Evolutionary conservation across 2,329 filamentous ascomycete species (phyloP).

Genomic region (Exophiala phaeomuriformis): DNA sequence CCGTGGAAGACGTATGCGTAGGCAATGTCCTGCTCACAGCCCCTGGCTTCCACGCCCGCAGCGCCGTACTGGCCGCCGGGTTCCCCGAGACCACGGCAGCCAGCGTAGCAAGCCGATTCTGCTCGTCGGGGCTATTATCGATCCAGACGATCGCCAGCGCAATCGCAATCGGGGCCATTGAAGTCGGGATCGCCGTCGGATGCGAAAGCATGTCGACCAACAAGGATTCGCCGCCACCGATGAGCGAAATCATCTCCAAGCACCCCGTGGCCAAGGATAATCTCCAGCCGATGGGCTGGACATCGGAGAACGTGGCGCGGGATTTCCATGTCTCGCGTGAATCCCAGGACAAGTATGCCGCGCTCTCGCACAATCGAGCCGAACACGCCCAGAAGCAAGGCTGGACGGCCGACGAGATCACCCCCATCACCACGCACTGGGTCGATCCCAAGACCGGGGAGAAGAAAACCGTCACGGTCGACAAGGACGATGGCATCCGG

Average conservation of each 20-base stretch:
- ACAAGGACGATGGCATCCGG: constrained; percentile 79
- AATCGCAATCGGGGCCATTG: constrained; percentile 85
- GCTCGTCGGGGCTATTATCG: constrained; percentile 84
- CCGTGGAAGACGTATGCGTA: constrained; percentile 89
- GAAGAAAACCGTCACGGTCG: constrained; percentile 71
- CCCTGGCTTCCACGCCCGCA: constrained; percentile 85
- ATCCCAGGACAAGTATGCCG: constrained; percentile 85
- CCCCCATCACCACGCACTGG: constrained; percentile 74
- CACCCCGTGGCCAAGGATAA: constrained; percentile 82
- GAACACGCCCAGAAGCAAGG: constrained; percentile 73
- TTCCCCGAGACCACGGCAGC: constrained; percentile 79
- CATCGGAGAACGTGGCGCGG: constrained; percentile 92
- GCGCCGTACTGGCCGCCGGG: constrained; percentile 80
- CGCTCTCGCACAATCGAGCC: constrained; percentile 82
- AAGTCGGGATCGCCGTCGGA: constrained; percentile 85
- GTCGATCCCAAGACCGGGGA: constrained; percentile 87
- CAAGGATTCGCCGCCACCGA: constrained; percentile 78
- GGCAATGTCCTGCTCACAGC: constrained; percentile 86
- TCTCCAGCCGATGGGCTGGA: constrained; percentile 94
- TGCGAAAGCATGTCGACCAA: constrained; percentile 93
- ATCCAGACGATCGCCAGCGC: constrained; percentile 90
- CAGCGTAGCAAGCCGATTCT: constrained; percentile 85
- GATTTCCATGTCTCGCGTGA: constrained; percentile 65
- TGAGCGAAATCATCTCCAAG: constrained; percentile 76
- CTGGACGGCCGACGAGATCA: constrained; percentile 89